Percentiles rank a stretch among this genome's conserved stretches.
phyloP scores from a whole-genome alignment of 1,139 yeast species.

The Candida smagusa region DNA sequence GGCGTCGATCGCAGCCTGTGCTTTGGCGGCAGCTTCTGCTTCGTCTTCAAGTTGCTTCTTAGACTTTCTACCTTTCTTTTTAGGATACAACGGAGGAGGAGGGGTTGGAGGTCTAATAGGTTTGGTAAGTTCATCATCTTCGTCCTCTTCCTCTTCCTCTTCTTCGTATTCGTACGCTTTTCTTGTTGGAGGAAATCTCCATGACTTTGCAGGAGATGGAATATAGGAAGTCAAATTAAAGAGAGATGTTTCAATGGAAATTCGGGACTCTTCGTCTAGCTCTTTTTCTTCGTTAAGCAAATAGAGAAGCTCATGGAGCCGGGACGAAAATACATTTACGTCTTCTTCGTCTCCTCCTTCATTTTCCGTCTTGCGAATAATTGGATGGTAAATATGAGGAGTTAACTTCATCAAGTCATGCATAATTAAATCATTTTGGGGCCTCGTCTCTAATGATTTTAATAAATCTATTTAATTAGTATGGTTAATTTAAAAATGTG shows the following conservation, averaged over 20 bases:
- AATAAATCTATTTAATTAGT: slow-evolving; percentile 2
- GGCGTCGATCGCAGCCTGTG: slow-evolving; percentile 3
- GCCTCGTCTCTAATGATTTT: slow-evolving; percentile 5
- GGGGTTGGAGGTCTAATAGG: slow-evolving; percentile 2
- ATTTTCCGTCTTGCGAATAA: slow-evolving; percentile 5
- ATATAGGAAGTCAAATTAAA: slow-evolving; percentile 27
- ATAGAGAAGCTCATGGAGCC: slow-evolving; percentile 27
- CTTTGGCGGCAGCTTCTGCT: slow-evolving; percentile 6
- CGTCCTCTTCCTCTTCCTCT: not conserved
- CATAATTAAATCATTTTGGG: slow-evolving; percentile 25
- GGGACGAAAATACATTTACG: slow-evolving; percentile 21
- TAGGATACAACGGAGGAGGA: slow-evolving; percentile 7
- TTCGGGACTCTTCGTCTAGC: slow-evolving; percentile 29
- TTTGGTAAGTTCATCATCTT: slow-evolving; percentile 1
- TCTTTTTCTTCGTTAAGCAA: slow-evolving; percentile 24
- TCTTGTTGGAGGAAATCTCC: slow-evolving; percentile 10
- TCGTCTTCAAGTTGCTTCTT: slow-evolving; percentile 7
- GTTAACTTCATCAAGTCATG: slow-evolving; percentile 30
- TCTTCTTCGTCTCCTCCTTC: slow-evolving; percentile 4
- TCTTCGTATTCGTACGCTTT: slow-evolving; percentile 2
- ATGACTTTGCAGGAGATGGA: slow-evolving; percentile 18
- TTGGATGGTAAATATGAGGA: slow-evolving; percentile 22
- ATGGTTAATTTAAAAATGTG: not conserved
- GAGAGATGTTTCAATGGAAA: slow-evolving; percentile 26
- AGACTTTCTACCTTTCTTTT: slow-evolving; percentile 5